phyloP scores from a whole-genome alignment of 306 rosid species.

The Cyamopsis tetragonoloba region DNA sequence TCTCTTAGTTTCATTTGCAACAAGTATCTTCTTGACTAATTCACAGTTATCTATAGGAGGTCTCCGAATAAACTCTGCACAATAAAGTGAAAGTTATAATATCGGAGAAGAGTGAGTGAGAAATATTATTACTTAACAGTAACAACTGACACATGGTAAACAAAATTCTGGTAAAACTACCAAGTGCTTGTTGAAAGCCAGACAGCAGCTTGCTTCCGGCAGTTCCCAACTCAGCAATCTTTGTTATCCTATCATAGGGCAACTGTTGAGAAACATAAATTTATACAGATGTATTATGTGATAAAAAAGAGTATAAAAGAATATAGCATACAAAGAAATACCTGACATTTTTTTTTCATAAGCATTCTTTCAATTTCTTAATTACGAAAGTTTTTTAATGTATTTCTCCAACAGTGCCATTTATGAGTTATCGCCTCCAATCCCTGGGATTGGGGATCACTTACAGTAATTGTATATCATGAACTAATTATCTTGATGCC shows the following conservation, averaged over 20 bases:
- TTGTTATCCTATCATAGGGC: slow-evolving; percentile 44
- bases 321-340: neutral
- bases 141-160: slow-evolving; percentile 2
- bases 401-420: neutral
- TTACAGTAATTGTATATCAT: neutral
- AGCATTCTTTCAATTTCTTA: neutral
- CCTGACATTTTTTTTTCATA: neutral
- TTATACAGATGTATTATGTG: slow-evolving; percentile 8
- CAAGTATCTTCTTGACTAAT: slow-evolving; percentile 46
- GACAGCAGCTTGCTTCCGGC: slow-evolving; percentile 56
- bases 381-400: neutral
- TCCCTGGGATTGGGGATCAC: neutral
- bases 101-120: neutral
- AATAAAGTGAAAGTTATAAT: slow-evolving; percentile 1
- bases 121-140: neutral
- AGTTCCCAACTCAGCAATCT: slow-evolving; percentile 57
- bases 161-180: slow-evolving; percentile 37
- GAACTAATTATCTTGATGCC: slow-evolving; percentile 1
- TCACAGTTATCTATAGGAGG: slow-evolving; percentile 53
- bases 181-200: slow-evolving; percentile 69
- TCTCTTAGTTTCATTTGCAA: slow-evolving; percentile 52
- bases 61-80: slow-evolving; percentile 62
- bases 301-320: neutral
- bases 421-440: neutral
- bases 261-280: slow-evolving; percentile 28